Conservation (phyloP, 148 eudicot genomes). For the Oxyria digyna region DNA sequence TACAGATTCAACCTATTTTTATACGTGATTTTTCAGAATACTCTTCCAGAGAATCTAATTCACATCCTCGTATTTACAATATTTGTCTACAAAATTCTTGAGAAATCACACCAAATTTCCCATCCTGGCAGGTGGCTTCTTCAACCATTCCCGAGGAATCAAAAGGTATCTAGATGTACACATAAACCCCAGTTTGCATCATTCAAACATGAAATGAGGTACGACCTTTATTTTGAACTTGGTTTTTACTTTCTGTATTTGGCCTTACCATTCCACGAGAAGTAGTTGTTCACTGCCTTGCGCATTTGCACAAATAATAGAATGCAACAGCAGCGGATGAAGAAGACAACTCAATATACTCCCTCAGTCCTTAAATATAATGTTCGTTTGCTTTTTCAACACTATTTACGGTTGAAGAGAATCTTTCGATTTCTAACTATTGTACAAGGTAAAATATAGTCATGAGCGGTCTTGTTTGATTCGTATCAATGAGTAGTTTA, state of each 20-base stretch:
- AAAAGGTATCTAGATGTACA: not conserved
- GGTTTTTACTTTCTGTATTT: not conserved
- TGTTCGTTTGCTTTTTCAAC: no score
- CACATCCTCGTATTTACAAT: constrained; percentile 7
- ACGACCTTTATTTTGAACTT: not conserved
- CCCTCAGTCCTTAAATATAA: no score
- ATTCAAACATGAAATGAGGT: not conserved
- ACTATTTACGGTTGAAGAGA: no score
- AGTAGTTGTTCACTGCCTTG: not conserved
- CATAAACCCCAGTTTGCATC: not conserved
- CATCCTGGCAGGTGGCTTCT: not conserved
- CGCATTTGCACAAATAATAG: not conserved
- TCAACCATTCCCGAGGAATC: not conserved
- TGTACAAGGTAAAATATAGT: no score
- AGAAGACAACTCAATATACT: not conserved
- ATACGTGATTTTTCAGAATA: no score
- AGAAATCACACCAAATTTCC: not conserved
- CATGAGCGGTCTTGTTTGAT: no score
- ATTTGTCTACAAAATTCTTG: constrained; percentile 4
- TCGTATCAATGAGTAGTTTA: no score
- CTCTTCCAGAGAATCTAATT: no score
- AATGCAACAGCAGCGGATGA: not conserved
- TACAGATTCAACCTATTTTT: no score
- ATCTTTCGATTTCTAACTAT: no score
- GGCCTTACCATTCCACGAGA: constrained; percentile 1